Conservation (phyloP, 2,329 filamentous ascomycete species). For the Fusarium sp. region DNA sequence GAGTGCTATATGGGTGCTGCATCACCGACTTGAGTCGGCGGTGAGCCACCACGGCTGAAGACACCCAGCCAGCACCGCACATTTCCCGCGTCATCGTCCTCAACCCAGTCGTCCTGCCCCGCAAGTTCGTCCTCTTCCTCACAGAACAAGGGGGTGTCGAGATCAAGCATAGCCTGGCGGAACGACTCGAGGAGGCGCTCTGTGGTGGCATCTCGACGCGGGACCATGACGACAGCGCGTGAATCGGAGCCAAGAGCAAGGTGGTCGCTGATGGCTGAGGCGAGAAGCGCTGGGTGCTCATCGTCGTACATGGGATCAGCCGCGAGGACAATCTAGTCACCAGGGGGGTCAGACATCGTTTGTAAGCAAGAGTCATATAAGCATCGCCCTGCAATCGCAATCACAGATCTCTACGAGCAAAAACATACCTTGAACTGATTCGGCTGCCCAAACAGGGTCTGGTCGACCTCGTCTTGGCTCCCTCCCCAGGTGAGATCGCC, state of each 20-base stretch:
- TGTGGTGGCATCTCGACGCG: slow-evolving; percentile 76
- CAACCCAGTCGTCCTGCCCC: slow-evolving; percentile 79
- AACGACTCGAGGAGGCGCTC: slow-evolving; percentile 70
- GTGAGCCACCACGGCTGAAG: slow-evolving; percentile 54
- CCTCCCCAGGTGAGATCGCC: slow-evolving; percentile 81
- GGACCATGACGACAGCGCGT: slow-evolving; percentile 81
- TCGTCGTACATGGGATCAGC: slow-evolving; percentile 91
- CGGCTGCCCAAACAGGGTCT: slow-evolving; percentile 53
- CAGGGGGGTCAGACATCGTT: slow-evolving; percentile 15
- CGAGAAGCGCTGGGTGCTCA: slow-evolving; percentile 79
- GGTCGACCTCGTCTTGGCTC: slow-evolving; percentile 54
- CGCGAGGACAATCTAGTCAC: slow-evolving; percentile 73
- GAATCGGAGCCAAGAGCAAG: slow-evolving; percentile 66
- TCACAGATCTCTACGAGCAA: slow-evolving; percentile 8
- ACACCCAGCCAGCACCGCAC: slow-evolving; percentile 77
- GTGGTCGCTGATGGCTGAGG: slow-evolving; percentile 74
- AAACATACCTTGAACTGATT: slow-evolving; percentile 61
- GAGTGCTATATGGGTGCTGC: neutral
- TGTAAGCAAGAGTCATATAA: slow-evolving; percentile 18
- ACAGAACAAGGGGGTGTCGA: slow-evolving; percentile 58
- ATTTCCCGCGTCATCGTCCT: slow-evolving; percentile 55
- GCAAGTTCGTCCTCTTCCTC: slow-evolving; percentile 69
- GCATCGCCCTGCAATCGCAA: slow-evolving; percentile 8
- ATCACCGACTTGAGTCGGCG: slow-evolving; percentile 15
- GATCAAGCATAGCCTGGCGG: slow-evolving; percentile 64